These are phyloP conservation scores for Nigrospora osmanthi DNA, from an alignment of 2,329 filamentous ascomycete species.

Conservation along the genomic window DNA sequence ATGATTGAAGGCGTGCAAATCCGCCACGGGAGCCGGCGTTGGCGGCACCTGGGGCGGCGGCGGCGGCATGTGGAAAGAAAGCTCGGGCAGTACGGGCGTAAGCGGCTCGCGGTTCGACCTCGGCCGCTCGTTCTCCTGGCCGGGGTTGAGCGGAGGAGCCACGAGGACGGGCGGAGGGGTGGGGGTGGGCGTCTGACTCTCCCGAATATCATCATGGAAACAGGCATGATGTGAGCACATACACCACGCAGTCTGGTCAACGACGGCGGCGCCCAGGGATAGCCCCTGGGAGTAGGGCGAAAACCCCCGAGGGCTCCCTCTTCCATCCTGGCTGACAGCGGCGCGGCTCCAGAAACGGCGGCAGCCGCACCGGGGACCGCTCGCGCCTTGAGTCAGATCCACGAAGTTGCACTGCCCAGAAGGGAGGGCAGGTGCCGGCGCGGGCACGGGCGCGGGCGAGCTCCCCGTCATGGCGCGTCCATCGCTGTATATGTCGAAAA, in stretches of 20 bases:
- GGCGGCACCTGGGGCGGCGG: conserved; percentile 25
- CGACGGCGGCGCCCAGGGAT: conserved; percentile 2
- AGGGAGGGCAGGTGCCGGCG: conserved; percentile 29
- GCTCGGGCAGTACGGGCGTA: conserved; percentile 38
- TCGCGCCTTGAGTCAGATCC: conserved; percentile 42
- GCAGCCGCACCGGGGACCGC: conserved; percentile 48
- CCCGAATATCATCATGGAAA: conserved; percentile 44
- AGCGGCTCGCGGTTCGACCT: conserved; percentile 39
- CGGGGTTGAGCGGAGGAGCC: conserved; percentile 15
- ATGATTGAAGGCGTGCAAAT: conserved; percentile 29
- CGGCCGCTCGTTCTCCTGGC: conserved; percentile 47
- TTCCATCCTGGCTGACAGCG: conserved; percentile 21
- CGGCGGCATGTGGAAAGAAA: conserved; percentile 31
- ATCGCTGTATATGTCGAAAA: conserved; percentile 51
- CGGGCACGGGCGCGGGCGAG: conserved; percentile 11
- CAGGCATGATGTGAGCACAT: conserved; percentile 59
- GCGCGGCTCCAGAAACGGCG: conserved; percentile 51
- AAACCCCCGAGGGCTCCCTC: conserved; percentile 14
- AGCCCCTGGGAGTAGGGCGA: conserved; percentile 15
- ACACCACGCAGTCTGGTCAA: conserved; percentile 42
- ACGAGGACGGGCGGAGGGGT: conserved; percentile 9
- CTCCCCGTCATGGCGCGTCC: conserved; percentile 21
- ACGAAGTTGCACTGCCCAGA: conserved; percentile 50
- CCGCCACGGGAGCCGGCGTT: conserved; percentile 27
- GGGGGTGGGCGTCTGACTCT: conserved; percentile 11